Base-by-base conservation (phyloP, 2,329 filamentous ascomycete species). In the Trichophyton rubrum region DNA sequence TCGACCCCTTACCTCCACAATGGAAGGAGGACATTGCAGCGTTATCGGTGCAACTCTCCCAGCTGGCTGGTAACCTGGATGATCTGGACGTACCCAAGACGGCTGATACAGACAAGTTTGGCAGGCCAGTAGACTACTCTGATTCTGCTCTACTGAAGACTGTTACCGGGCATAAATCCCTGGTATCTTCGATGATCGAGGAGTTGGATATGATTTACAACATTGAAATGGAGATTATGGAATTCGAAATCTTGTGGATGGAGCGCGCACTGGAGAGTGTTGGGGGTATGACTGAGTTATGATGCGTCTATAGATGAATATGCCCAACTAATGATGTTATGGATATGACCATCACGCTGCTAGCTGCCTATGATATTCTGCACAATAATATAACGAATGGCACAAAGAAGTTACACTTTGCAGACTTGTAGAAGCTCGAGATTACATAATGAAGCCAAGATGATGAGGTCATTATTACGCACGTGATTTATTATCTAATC, bases 21-120 rank as follows among this genome's bases (percentile, higher is more conserved):
- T 76, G 74, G 74, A 71, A 70, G 56, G 69, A 72, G 5, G 68
- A 72, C 59, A 61, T 71, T 0, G 64, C 67, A 27, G 61, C 65
- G 3, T 59, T 75, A 59, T 65, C 56, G 15, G 62, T 67, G 47
- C 73, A 71, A 58, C 62, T 75, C 7, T 73, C 74, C 55, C 66
- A 72, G 3, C 71, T 67, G 57, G 61, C 67, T 17, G 67, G 73
- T 13, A 69, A 73, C 55, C 64, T 76, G 45, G 69, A 72, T 58
- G 71, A 67, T 40, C 66, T 76, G 40, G 71, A 75, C 62, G 68
- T 75, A 30, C 59, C 69, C 22, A 67, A 67, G 5, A 67, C 72
- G 49, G 66, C 64, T 1, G 66, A 67, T n/a, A 56, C 64, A 20
- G 68, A 69, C 30, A 60, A 65, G 11, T 57, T 69, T 4, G 61